These are phyloP conservation scores for Colletotrichum kahawae DNA, from an alignment of 2,329 filamentous ascomycete genomes.

Conservation along the genomic window DNA sequence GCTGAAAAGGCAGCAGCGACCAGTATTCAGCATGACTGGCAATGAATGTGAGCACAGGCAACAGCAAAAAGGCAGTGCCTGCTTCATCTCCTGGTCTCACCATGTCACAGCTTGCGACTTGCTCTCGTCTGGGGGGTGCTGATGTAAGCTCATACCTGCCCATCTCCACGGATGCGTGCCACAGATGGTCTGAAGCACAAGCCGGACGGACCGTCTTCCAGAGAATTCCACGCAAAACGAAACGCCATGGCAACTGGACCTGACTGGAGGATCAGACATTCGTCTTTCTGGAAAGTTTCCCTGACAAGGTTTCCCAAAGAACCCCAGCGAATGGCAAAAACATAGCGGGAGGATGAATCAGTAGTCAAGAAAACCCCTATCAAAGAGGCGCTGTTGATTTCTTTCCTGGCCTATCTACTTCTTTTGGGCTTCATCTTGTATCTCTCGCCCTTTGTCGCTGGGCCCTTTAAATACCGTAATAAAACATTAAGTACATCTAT, in stretches of 20 bases:
- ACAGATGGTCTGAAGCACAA: not conserved
- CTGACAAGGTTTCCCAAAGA: not conserved
- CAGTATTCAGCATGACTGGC: not conserved
- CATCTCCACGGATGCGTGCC: not conserved
- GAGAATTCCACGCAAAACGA: not conserved
- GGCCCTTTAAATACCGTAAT: not conserved
- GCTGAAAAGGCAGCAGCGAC: not conserved
- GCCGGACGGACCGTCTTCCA: not conserved
- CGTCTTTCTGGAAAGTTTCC: not conserved
- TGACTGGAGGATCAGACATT: not conserved
- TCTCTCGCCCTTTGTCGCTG: not conserved
- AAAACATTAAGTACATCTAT: constrained; percentile 3
- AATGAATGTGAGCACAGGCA: not conserved
- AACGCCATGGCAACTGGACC: not conserved
- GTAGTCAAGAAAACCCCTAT: not conserved
- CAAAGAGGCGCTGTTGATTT: not conserved
- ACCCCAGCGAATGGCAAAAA: not conserved
- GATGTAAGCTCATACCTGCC: not conserved
- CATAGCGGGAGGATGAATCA: not conserved
- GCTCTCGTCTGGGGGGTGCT: not conserved
- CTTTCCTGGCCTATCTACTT: not conserved
- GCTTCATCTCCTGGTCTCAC: not conserved
- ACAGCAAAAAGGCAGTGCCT: not conserved
- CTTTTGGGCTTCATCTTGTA: not conserved
- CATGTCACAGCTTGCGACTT: not conserved